A percentile compares a stretch with the other conserved stretches of the same genome.
phyloP scores from a whole-genome alignment of 1,284 basidiomycete species.

The Violaceomyces palustris region DNA sequence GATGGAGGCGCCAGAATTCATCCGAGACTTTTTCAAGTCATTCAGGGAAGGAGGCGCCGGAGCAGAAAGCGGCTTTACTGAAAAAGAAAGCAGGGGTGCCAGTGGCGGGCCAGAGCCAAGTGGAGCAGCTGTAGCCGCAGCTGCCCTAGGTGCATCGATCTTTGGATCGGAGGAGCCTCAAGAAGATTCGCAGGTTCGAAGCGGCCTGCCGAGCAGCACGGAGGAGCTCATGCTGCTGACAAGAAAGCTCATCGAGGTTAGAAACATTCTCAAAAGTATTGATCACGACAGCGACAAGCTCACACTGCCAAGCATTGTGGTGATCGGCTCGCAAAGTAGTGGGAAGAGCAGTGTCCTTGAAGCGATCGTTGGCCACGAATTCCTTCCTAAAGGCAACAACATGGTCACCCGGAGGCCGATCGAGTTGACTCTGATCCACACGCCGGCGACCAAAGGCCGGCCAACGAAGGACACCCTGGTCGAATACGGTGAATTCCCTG shows the following conservation, averaged over 20 bases:
- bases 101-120: slow-evolving; percentile 1
- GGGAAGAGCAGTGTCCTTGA: slow-evolving; percentile 97
- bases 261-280: slow-evolving; percentile 85
- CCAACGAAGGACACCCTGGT: slow-evolving; percentile 57
- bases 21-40: slow-evolving; percentile 16
- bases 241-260: slow-evolving; percentile 89
- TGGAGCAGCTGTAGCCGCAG: slow-evolving; percentile 32
- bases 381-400: slow-evolving; percentile 96
- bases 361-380: slow-evolving; percentile 95
- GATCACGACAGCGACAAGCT: slow-evolving; percentile 77
- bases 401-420: slow-evolving; percentile 99
- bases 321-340: slow-evolving; percentile 94
- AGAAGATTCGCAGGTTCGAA: slow-evolving; percentile 3
- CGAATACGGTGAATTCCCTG: slow-evolving; percentile 92
- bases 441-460: slow-evolving; percentile 47
- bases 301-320: slow-evolving; percentile 92
- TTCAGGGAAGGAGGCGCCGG: slow-evolving; percentile 1
- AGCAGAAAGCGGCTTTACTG: not conserved
- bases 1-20: slow-evolving; percentile 22
- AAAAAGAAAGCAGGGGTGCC: not conserved
- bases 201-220: slow-evolving; percentile 11
- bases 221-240: slow-evolving; percentile 78
- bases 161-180: slow-evolving; percentile 7
- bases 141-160: slow-evolving; percentile 8
- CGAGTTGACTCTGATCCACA: slow-evolving; percentile 93